These are phyloP conservation scores for Didymella segeticola DNA, from an alignment of 2,329 filamentous ascomycete species.

Conservation along the genomic window DNA sequence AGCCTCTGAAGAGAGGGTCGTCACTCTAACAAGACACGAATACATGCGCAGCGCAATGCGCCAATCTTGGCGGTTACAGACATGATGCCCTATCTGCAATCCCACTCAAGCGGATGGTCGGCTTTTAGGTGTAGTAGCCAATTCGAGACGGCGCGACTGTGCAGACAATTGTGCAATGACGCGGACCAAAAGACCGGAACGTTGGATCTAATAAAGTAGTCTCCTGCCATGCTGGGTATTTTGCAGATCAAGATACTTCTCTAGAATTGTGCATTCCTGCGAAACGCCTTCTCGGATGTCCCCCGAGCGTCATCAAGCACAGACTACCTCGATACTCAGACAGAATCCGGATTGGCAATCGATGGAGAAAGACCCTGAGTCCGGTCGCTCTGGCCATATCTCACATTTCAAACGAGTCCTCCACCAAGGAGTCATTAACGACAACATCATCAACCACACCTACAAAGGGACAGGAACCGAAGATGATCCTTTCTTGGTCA, in stretches of 20 bases:
- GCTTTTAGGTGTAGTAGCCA: slow-evolving; percentile 6
- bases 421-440: slow-evolving; percentile 65
- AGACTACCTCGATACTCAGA: neutral
- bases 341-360: neutral
- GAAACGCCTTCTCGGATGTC: neutral
- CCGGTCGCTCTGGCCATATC: slow-evolving; percentile 7
- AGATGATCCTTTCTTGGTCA: slow-evolving; percentile 72
- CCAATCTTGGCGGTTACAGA: neutral
- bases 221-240: neutral
- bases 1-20: neutral
- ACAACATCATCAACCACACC: slow-evolving; percentile 61
- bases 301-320: neutral
- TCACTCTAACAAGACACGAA: neutral
- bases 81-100: neutral
- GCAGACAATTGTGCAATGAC: slow-evolving; percentile 6
- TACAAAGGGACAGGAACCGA: slow-evolving; percentile 62
- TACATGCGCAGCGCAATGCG: neutral
- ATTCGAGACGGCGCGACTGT: neutral
- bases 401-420: slow-evolving; percentile 54
- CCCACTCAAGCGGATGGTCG: slow-evolving; percentile 12
- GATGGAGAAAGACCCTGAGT: slow-evolving; percentile 14
- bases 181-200: slow-evolving; percentile 3
- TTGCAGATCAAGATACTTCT: neutral
- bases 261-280: neutral
- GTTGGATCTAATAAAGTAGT: slow-evolving; percentile 1